These are phyloP conservation scores for Bacidia rubella DNA, from an alignment of 495 filamentous ascomycete species.

Conservation along the genomic window DNA sequence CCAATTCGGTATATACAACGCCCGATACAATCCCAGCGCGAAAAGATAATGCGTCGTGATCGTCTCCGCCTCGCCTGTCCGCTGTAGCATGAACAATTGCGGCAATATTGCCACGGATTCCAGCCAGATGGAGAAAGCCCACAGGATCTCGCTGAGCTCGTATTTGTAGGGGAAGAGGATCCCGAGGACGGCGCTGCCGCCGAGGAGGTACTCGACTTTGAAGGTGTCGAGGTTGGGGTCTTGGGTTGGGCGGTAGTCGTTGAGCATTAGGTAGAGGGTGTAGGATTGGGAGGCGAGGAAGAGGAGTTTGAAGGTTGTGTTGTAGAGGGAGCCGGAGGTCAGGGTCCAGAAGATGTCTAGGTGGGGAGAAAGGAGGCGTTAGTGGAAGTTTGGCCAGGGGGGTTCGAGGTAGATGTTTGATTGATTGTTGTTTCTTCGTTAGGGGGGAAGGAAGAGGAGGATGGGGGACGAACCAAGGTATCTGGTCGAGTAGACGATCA, in stretches of 20 bases:
- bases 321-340: slow-evolving; percentile 58
- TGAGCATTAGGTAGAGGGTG: slow-evolving; percentile 92
- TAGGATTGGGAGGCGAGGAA: slow-evolving; percentile 84
- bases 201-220: slow-evolving; percentile 84
- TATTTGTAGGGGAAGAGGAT: slow-evolving; percentile 77
- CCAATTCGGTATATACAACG: slow-evolving; percentile 98
- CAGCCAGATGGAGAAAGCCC: slow-evolving; percentile 96
- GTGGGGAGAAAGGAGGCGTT: slow-evolving; percentile 3
- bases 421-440: too few relatives aligned
- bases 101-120: slow-evolving; percentile 93
- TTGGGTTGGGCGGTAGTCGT: slow-evolving; percentile 88
- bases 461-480: slow-evolving; percentile 57
- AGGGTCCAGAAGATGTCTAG: slow-evolving; percentile 83
- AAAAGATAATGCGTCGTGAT: slow-evolving; percentile 98
- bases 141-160: slow-evolving; percentile 62
- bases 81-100: slow-evolving; percentile 93
- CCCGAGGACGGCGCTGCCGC: slow-evolving; percentile 60
- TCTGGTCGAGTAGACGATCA: slow-evolving; percentile 82
- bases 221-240: slow-evolving; percentile 94
- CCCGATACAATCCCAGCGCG: slow-evolving; percentile 80
- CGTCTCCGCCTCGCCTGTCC: slow-evolving; percentile 93
- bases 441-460: slow-evolving; percentile 20
- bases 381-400: background rate
- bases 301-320: slow-evolving; percentile 87
- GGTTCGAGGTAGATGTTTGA: background rate